Evolutionary conservation across 306 rosid genomes (phyloP).

Genomic region (Prunus padus): DNA sequence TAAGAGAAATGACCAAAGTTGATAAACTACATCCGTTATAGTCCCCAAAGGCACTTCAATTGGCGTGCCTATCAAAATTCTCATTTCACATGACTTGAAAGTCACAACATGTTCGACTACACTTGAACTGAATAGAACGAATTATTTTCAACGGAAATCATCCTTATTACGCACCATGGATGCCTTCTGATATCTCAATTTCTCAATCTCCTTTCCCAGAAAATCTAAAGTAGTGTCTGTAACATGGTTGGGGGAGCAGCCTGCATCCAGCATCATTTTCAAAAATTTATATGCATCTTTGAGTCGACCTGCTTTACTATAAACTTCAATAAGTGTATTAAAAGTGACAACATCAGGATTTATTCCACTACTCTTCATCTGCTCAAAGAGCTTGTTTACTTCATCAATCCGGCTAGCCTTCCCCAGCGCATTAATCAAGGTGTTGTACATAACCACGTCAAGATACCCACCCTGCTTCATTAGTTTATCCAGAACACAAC

Average conservation of each 20-base stretch:
- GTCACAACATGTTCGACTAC: background rate
- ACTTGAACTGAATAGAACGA: background rate
- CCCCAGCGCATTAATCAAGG: conserved; percentile 81
- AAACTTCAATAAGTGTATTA: conserved; percentile 88
- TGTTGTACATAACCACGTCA: conserved; percentile 88
- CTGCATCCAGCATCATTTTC: conserved; percentile 86
- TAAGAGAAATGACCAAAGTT: background rate
- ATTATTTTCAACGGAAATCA: conserved; percentile 35
- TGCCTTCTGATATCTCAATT: conserved; percentile 65
- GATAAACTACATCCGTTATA: background rate
- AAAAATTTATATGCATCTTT: conserved; percentile 82
- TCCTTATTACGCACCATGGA: conserved; percentile 54
- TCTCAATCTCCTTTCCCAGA: conserved; percentile 85
- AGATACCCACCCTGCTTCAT: conserved; percentile 86
- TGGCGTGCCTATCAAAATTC: background rate
- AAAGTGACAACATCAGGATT: conserved; percentile 86
- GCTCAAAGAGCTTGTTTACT: conserved; percentile 70
- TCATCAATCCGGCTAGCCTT: conserved; percentile 79
- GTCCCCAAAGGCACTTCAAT: background rate
- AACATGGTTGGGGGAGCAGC: conserved; percentile 84
- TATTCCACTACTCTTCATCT: conserved; percentile 74
- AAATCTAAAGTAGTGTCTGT: conserved; percentile 88
- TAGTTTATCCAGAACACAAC: conserved; percentile 74
- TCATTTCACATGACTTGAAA: background rate
- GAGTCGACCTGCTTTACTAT: conserved; percentile 76